Base-by-base conservation (phyloP, 2,329 filamentous ascomycete genomes). In the Ophiostoma fasciatum region DNA sequence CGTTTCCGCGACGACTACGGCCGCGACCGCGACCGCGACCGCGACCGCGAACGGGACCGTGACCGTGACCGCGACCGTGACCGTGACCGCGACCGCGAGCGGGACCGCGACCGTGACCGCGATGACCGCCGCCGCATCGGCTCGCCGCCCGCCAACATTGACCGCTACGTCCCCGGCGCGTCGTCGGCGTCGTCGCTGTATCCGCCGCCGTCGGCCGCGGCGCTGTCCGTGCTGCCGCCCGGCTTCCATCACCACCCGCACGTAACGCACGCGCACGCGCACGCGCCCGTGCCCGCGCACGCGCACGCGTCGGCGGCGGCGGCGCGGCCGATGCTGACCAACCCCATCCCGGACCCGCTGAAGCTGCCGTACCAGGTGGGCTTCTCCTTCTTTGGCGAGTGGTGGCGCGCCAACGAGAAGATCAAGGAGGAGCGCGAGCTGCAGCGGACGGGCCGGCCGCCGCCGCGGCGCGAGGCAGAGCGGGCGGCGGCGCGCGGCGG, bases 131-230 rank as follows among this genome's bases (percentile, higher is more conserved):
- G 78, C 39, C 70, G 71, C 30, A 55, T 82, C 47, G 49, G 68
- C 52, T 68, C 76, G 9, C 62, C 77, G 42, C 62, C 78, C 21
- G 70, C 77, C 39, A 81, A 80, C 40, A 90, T 92, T 45, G 83
- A 92, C 53, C 75, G 83, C 47, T 90, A 90, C 51, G 78, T 90
- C 15, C 83, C 83, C 2, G 80, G 81, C n/a, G n/a, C n/a, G n/a
- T 14, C 78, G 83, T 46, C 17, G 29, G 74, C 79, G 36, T 57
- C 51, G n/a, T n/a, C n/a, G n/a, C n/a, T n/a, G n/a, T n/a, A 39
- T 51, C 51, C 23, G 60, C 63, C 18, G 15, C 15, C 21, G 11
- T 54, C 68, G 12, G 49, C 62, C 2, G 84, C 84, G 44, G 78
- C 78, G 8, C 59, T 87, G 6, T 64, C 70, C 11, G 78, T 85